These are phyloP conservation scores for Apiospora phragmitis DNA, from an alignment of 2,329 filamentous ascomycete species.

Conservation along the genomic window DNA sequence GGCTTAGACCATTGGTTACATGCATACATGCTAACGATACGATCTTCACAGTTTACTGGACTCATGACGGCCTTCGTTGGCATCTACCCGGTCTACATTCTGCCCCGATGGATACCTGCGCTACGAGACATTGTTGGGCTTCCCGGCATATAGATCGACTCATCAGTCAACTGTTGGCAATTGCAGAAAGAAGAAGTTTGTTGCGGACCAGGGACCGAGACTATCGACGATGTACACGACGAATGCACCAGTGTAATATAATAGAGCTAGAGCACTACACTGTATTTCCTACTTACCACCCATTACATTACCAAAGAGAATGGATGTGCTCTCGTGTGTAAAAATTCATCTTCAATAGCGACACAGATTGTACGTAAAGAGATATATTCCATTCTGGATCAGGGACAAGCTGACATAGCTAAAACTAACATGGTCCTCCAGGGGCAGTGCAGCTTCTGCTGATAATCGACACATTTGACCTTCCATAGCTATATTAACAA, in stretches of 20 bases:
- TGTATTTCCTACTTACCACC: neutral
- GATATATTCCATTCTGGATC: neutral
- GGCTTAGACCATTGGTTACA: neutral
- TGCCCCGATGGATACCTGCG: slow-evolving; percentile 26
- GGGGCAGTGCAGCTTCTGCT: neutral
- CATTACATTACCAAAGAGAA: neutral
- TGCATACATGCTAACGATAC: neutral
- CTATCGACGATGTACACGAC: neutral
- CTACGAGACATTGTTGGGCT: slow-evolving; percentile 24
- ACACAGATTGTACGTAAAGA: neutral
- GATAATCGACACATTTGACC: neutral
- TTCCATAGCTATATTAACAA: neutral
- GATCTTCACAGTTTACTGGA: slow-evolving; percentile 49
- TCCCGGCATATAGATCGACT: slow-evolving; percentile 21
- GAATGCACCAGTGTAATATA: neutral
- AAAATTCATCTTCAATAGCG: neutral
- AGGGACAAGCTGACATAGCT: neutral
- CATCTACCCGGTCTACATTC: slow-evolving; percentile 25
- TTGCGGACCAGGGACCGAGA: neutral
- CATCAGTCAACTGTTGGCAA: neutral
- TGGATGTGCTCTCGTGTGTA: neutral
- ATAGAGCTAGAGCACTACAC: neutral
- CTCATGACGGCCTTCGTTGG: slow-evolving; percentile 24
- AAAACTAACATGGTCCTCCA: neutral
- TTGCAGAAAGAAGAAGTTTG: neutral